Base-by-base conservation (phyloP, 208 protist genomes). In the Spongospora subterranea region DNA sequence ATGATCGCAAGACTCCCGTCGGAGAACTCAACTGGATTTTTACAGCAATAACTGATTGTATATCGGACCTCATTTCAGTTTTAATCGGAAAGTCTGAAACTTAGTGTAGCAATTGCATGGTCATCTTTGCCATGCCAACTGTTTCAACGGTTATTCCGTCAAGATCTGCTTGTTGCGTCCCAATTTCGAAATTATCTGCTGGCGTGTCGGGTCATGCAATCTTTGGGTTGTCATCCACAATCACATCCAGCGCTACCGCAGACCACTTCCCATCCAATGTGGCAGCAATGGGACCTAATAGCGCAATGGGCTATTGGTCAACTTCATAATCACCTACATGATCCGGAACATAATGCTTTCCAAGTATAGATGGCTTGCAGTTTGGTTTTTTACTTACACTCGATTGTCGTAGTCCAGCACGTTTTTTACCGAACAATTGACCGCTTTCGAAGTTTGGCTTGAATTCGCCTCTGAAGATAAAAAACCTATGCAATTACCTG, bases 11-110 rank as follows among this genome's bases (percentile, higher is more conserved):
- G 71, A 98, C 97, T 0, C 96, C 96, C 1, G 93, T 97, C 0
- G 98, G 98, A 17, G 98, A 99, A 92, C 96, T 99, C 29, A 98
- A 98, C 91, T 99, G 97, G 97, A 99, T 99, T 46, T 98, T 99
- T 88, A 99, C 96, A 20, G 98, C 98, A 0, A 95, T 99, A 46
- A 99, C 98, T 0, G 98, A 99, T 93, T 98, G 98, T 0, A 99
- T 99, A 88, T 98, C 98, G 39, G 99, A 98, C 98, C 98, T 97
- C 92, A 96, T 97, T 0, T 90, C 98, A 54, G n/a, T 65, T 54
- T 1, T 46, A 35, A 11, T 6, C 54, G 46, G 35, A 0, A 54
- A 41, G 6, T 6, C 6, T 43, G 6, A n/a, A 20, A 82, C 0
- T 89, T 39, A 11, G 46, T 54, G 43, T 29, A 89, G 88, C 46